These are phyloP conservation scores for Pseudozyma hubeiensis DNA, from an alignment of 1,284 basidiomycete species.

Conservation along the genomic window DNA sequence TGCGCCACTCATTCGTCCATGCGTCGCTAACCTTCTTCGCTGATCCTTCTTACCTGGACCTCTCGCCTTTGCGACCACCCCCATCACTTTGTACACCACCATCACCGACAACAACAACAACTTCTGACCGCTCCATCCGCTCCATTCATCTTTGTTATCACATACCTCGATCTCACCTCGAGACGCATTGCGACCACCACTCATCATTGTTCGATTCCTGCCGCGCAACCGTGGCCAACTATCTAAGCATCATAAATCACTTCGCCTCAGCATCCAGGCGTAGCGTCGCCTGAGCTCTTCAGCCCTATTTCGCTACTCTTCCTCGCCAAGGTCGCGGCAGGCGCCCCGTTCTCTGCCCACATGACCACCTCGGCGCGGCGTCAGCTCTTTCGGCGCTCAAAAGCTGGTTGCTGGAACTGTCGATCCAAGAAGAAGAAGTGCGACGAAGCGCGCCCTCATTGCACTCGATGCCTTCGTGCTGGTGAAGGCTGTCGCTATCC, in stretches of 20 bases:
- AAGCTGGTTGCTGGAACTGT: constrained; percentile 51
- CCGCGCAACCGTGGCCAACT: background rate
- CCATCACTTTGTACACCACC: background rate
- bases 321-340: constrained; percentile 37
- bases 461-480: constrained; percentile 41
- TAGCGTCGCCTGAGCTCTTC: constrained; percentile 22
- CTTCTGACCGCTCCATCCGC: too few relatives aligned
- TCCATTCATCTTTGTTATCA: background rate
- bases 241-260: background rate
- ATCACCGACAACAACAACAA: background rate
- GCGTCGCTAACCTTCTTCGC: background rate
- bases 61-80: background rate
- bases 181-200: background rate
- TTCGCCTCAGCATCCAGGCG: constrained; percentile 9
- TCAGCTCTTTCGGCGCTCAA: constrained; percentile 50
- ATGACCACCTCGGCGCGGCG: constrained; percentile 49
- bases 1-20: background rate
- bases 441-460: constrained; percentile 46
- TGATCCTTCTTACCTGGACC: background rate
- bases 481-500: constrained; percentile 48
- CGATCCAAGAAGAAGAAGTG: constrained; percentile 55
- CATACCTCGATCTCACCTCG: background rate
- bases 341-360: constrained; percentile 22
- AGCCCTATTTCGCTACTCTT: constrained; percentile 25
- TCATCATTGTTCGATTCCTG: too few relatives aligned